Conservation (phyloP, 1,284 basidiomycete species). For the Ustilago cynodontis region DNA sequence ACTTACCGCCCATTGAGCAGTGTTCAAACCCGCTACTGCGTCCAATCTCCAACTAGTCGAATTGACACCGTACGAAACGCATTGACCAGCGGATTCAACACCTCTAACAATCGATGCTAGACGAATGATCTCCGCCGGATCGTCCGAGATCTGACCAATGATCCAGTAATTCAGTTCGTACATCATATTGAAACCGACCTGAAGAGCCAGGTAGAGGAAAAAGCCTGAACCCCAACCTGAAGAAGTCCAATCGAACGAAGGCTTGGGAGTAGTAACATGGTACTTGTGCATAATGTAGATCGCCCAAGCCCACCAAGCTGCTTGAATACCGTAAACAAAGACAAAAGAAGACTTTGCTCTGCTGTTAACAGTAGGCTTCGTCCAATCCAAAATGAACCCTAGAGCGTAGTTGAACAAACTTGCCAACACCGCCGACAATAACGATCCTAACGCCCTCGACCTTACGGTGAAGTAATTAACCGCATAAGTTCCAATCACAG, state of each 20-base stretch:
- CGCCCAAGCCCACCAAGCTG: constrained; percentile 68
- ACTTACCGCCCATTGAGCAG: constrained; percentile 62
- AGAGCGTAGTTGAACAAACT: constrained; percentile 66
- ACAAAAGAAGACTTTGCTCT: constrained; percentile 60
- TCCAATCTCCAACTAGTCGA: constrained; percentile 58
- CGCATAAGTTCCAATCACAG: constrained; percentile 66
- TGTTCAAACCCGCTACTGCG: constrained; percentile 63
- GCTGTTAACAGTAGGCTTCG: constrained; percentile 54
- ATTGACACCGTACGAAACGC: constrained; percentile 66
- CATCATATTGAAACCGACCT: constrained; percentile 59
- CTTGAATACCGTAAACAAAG: constrained; percentile 55
- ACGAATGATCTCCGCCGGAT: constrained; percentile 61
- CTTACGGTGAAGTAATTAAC: constrained; percentile 61
- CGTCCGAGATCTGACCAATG: constrained; percentile 48
- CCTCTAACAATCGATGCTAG: constrained; percentile 64
- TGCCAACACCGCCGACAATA: constrained; percentile 66
- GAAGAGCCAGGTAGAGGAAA: constrained; percentile 63
- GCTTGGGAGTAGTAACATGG: constrained; percentile 45
- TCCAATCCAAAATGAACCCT: constrained; percentile 69
- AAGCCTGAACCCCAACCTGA: constrained; percentile 62
- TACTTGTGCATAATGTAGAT: constrained; percentile 64
- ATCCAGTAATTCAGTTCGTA: constrained; percentile 67
- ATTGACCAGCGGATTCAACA: constrained; percentile 65
- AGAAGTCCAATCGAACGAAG: constrained; percentile 62
- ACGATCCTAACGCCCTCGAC: constrained; percentile 69